Percentiles rank a stretch among this genome's conserved stretches.
phyloP scores from a whole-genome alignment of 768 basidiomycete species.

The Russula foetens region DNA sequence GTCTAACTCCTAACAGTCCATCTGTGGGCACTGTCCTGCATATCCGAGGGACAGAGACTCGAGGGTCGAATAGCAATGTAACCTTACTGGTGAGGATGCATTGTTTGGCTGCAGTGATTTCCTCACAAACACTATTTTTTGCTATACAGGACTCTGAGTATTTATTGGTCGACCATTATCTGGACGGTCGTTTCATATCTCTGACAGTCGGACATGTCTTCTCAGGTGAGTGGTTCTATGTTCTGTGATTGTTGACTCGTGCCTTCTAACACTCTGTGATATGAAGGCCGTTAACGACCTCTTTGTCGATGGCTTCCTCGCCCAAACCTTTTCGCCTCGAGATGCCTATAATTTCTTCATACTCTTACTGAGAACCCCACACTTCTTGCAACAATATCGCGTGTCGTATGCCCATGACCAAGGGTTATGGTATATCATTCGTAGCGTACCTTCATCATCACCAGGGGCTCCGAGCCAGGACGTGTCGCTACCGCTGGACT shows the following conservation, averaged over 20 bases:
- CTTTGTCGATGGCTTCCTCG: neutral
- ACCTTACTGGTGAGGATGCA: too few relatives aligned
- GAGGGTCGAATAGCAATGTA: too few relatives aligned
- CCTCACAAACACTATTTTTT: too few relatives aligned
- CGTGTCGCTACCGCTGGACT: neutral
- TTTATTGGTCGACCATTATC: too few relatives aligned
- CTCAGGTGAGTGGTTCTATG: neutral
- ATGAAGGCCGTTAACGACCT: neutral
- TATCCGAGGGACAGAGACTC: too few relatives aligned
- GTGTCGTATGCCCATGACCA: neutral
- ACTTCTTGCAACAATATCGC: neutral
- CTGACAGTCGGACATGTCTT: too few relatives aligned
- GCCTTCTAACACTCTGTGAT: neutral
- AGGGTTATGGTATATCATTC: neutral
- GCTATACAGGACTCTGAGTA: too few relatives aligned
- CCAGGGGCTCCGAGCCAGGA: neutral
- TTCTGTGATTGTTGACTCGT: neutral
- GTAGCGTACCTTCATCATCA: neutral
- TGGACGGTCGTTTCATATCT: too few relatives aligned
- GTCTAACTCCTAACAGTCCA: too few relatives aligned
- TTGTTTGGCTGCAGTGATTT: too few relatives aligned
- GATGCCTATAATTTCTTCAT: neutral
- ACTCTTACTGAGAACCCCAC: neutral
- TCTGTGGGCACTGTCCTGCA: too few relatives aligned
- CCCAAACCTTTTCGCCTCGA: neutral